These are phyloP conservation scores for Tetraselmis chui DNA, from an alignment of 139 green algal genomes.

Conservation along the genomic window DNA sequence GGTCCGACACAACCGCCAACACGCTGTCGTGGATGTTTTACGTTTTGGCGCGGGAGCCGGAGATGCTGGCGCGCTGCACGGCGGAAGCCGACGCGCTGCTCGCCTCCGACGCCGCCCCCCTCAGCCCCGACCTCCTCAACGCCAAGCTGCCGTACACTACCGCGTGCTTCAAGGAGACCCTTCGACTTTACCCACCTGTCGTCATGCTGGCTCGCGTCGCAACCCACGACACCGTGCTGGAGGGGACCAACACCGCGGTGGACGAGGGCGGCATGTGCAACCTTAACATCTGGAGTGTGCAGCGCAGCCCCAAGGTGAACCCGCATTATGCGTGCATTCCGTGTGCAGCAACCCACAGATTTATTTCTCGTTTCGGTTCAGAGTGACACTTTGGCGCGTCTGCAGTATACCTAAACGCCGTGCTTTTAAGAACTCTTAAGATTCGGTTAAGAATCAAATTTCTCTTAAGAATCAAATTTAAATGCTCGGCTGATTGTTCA, in stretches of 20 bases:
- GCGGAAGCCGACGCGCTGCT: slow-evolving; percentile 1
- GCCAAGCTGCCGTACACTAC: not conserved
- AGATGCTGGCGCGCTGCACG: not conserved
- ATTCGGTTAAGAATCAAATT: too few species aligned
- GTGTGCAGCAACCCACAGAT: too few species aligned
- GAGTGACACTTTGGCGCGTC: too few species aligned
- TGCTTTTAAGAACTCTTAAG: too few species aligned
- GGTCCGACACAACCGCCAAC: slow-evolving; percentile 1
- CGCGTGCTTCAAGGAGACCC: slow-evolving; percentile 3
- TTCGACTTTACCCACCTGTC: not conserved
- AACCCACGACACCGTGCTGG: not conserved
- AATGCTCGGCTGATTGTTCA: too few species aligned
- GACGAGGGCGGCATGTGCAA: not conserved
- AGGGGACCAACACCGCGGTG: not conserved
- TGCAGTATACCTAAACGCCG: too few species aligned
- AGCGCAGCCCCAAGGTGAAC: not conserved
- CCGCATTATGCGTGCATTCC: too few species aligned
- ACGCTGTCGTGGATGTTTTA: slow-evolving; percentile 1
- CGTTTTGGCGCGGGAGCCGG: not conserved
- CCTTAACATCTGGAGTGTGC: not conserved
- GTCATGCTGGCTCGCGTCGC: not conserved
- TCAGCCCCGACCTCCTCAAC: not conserved
- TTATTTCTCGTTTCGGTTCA: too few species aligned
- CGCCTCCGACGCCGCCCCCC: not conserved
- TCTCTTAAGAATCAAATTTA: too few species aligned